Conservation (phyloP, 352 stramenopile genomes). For the Phytophthora crassamura region DNA sequence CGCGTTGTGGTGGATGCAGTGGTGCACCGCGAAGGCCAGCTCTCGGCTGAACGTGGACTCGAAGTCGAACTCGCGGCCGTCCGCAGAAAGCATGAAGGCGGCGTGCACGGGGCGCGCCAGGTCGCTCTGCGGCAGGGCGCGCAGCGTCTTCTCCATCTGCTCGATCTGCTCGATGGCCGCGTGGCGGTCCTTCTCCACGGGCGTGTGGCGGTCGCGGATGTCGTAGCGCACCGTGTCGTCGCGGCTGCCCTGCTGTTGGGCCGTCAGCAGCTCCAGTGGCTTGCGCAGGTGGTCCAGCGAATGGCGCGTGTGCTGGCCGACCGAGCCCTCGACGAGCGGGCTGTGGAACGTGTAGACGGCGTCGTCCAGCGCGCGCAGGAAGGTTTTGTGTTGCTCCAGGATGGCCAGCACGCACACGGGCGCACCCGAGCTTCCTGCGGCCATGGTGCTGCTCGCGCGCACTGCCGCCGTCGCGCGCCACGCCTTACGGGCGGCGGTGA, state of each 20-base stretch:
- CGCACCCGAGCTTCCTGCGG: slow-evolving; percentile 25
- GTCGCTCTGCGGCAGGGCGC: slow-evolving; percentile 32
- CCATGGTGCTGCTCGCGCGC: slow-evolving; percentile 10
- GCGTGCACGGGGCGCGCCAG: slow-evolving; percentile 46
- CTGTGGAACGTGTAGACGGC: slow-evolving; percentile 73
- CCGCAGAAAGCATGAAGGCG: slow-evolving; percentile 82
- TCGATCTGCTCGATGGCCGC: slow-evolving; percentile 67
- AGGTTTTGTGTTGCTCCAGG: slow-evolving; percentile 65
- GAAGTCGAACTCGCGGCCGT: slow-evolving; percentile 75
- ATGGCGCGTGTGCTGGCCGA: slow-evolving; percentile 83
- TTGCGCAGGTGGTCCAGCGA: slow-evolving; percentile 83
- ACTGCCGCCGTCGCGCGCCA: too few species aligned
- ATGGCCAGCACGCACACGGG: slow-evolving; percentile 62
- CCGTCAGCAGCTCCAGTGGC: slow-evolving; percentile 51
- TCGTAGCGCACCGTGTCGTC: slow-evolving; percentile 65
- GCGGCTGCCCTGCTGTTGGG: slow-evolving; percentile 4
- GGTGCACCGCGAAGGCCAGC: slow-evolving; percentile 85
- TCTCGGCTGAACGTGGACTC: slow-evolving; percentile 78
- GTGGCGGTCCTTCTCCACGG: slow-evolving; percentile 63
- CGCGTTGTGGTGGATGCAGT: slow-evolving; percentile 90
- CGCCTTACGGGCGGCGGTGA: too few species aligned
- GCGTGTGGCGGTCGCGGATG: slow-evolving; percentile 68
- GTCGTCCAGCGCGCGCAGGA: slow-evolving; percentile 60
- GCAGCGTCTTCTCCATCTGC: slow-evolving; percentile 44
- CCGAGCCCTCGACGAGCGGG: slow-evolving; percentile 59